These are phyloP conservation scores for Populus deltoides DNA, from an alignment of 345 rosid species.

Conservation along the genomic window DNA sequence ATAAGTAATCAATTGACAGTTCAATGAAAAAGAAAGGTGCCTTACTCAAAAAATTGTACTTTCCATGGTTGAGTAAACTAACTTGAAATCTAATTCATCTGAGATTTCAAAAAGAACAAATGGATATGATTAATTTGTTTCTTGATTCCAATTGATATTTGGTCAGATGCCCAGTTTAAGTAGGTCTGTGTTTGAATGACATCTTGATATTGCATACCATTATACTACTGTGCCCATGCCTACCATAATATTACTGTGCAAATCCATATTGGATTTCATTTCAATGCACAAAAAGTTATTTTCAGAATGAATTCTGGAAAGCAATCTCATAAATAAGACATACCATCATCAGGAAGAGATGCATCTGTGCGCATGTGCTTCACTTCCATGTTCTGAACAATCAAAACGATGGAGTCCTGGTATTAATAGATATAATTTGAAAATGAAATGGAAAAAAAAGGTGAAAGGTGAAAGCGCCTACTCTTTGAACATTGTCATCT, in stretches of 20 bases:
- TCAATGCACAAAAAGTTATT: too few species aligned
- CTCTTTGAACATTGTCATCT: slow-evolving; percentile 39
- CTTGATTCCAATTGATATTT: too few species aligned
- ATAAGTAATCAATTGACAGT: background rate
- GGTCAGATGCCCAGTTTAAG: too few species aligned
- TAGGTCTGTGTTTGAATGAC: too few species aligned
- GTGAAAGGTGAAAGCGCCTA: slow-evolving; percentile 27
- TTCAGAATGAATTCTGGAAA: too few species aligned
- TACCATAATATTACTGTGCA: background rate
- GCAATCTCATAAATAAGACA: background rate
- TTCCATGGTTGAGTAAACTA: background rate
- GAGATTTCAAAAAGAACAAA: too few species aligned
- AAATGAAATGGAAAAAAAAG: background rate
- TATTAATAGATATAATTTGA: background rate
- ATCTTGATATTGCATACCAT: too few species aligned
- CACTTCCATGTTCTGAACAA: slow-evolving; percentile 38
- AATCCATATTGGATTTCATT: background rate
- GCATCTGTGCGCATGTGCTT: slow-evolving; percentile 44
- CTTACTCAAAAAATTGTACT: background rate
- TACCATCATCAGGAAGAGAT: slow-evolving; percentile 40
- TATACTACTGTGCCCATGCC: too few species aligned
- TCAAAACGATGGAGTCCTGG: slow-evolving; percentile 7
- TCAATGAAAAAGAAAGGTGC: slow-evolving; percentile 1
- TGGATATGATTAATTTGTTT: too few species aligned
- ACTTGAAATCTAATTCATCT: too few species aligned